These are phyloP conservation scores for Saccharomyces eubayanus DNA, from an alignment of 805 yeast species.

Conservation along the genomic window DNA sequence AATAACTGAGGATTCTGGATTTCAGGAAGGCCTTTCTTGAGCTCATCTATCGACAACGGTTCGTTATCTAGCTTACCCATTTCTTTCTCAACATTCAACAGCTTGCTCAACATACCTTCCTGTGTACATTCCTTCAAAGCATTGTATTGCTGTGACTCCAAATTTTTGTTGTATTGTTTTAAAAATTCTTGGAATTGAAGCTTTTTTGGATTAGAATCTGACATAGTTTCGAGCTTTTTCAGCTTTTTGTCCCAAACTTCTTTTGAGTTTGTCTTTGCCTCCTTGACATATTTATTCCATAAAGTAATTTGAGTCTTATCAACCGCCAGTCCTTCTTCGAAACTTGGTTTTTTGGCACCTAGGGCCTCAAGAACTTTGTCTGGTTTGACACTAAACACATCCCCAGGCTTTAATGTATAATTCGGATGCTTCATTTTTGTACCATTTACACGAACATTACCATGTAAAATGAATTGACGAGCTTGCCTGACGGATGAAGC, in stretches of 20 bases:
- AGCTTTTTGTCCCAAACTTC: slow-evolving; percentile 23
- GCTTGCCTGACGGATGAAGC: slow-evolving; percentile 93
- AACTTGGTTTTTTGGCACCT: slow-evolving; percentile 77
- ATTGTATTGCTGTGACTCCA: slow-evolving; percentile 17
- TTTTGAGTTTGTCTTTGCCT: slow-evolving; percentile 42
- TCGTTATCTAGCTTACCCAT: not conserved
- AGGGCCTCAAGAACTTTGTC: slow-evolving; percentile 76
- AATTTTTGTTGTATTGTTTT: slow-evolving; percentile 17
- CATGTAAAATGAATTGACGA: slow-evolving; percentile 72
- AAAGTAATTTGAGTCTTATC: slow-evolving; percentile 64
- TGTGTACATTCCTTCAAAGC: slow-evolving; percentile 35
- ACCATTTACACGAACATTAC: slow-evolving; percentile 82
- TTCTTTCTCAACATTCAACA: slow-evolving; percentile 29
- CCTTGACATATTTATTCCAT: slow-evolving; percentile 67
- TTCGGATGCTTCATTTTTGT: slow-evolving; percentile 69
- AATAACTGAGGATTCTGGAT: slow-evolving; percentile 26
- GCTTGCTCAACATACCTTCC: slow-evolving; percentile 38
- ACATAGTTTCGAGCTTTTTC: slow-evolving; percentile 15
- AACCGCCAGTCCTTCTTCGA: slow-evolving; percentile 55
- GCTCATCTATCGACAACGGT: not conserved
- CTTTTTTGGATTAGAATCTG: slow-evolving; percentile 22
- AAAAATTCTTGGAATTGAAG: slow-evolving; percentile 18
- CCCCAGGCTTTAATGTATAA: slow-evolving; percentile 73
- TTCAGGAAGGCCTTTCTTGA: not conserved
- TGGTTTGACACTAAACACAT: slow-evolving; percentile 77